A percentile compares a stretch with the other conserved stretches of the same genome.
Conservation (phyloP, 495 filamentous ascomycete genomes). For the Tuber calosporum region DNA sequence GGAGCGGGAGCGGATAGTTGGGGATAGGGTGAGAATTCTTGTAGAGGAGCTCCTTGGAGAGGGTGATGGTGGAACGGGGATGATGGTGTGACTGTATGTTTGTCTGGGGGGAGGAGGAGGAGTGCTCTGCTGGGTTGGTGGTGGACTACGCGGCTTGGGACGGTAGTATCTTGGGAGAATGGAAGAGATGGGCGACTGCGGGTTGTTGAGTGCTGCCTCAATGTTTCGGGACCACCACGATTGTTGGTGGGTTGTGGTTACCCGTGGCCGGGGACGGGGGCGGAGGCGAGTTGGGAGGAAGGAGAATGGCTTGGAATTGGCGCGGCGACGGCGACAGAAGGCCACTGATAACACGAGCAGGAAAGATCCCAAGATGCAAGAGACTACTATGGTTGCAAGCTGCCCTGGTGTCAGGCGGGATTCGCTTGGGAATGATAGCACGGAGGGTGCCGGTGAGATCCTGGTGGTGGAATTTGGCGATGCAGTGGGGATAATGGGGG, state of each 20-base stretch:
- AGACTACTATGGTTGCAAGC: constrained; percentile 20
- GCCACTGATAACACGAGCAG: constrained; percentile 24
- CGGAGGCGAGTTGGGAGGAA: constrained; percentile 14
- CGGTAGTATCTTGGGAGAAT: constrained; percentile 8
- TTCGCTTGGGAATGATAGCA: neutral
- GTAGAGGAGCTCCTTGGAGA: constrained; percentile 8
- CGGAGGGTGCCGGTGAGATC: neutral
- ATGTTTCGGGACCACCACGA: constrained; percentile 2
- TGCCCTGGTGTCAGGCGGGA: constrained; percentile 19
- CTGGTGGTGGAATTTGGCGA: neutral
- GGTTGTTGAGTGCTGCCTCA: constrained; percentile 14
- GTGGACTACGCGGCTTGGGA: constrained; percentile 17
- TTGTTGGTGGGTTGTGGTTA: neutral
- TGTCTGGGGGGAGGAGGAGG: neutral
- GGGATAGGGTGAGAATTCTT: constrained; percentile 19
- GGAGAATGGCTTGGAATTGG: constrained; percentile 19
- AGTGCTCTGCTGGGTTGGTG: constrained; percentile 10
- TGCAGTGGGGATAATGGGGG: constrained; percentile 14
- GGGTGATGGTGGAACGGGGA: constrained; percentile 2
- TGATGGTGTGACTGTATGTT: constrained; percentile 8
- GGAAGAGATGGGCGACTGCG: constrained; percentile 19
- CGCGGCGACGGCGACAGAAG: constrained; percentile 23
- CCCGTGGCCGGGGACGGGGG: neutral
- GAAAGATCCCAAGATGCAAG: constrained; percentile 14
- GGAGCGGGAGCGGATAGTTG: constrained; percentile 12